Base-by-base conservation (phyloP, 305 asterid species). In the Fraxinus latifolia region DNA sequence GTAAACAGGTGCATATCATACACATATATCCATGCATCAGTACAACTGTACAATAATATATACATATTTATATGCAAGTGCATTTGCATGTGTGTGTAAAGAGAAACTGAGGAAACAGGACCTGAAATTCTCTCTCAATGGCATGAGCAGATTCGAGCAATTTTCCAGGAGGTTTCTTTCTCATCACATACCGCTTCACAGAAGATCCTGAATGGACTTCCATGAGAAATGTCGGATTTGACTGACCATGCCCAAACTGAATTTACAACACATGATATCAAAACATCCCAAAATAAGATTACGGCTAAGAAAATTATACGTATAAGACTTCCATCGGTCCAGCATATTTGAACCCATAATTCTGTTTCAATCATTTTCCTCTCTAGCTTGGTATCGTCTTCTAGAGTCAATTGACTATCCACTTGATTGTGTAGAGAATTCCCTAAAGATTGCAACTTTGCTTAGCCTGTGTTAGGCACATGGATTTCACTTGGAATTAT, bases 241-340 rank as follows among this genome's bases (percentile, higher is more conserved):
- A 95, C 78, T 95, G 99, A 21, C 99, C 98, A 84, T 95, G 98
- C 83, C 99, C 97, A 86, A 95, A 95, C 98, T 95, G 93, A 85
- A 74, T 31, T 70, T 81, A 29, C 81, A 76, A 70, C 2, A 75
- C 36, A 81, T 27, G 6, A 67, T 67, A 67, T 67, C 34, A 67
- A 67, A 11, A 11, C 17, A 23, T 11, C 74, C 31, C 71, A 60
- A 21, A 60, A 60, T n/a, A 50, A 50, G 31, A 60, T 21, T 44
- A 44, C 55, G 0, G 55, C 55, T 44, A 44, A 44, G 55, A 44
- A 44, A 44, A 44, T 3, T 44, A 44, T 42, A 42, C 50, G 11
- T 42, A 44, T 44, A 44, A 44, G 55, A 44, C 17, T 44, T 44
- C 55, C 55, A 44, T 44, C 5, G 0, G 55, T 44, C 17, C 55